Evolutionary conservation across 148 eudicot species (phyloP), one percentile per base, ranked within the genome.

Genomic region (Diospyros lotus): DNA sequence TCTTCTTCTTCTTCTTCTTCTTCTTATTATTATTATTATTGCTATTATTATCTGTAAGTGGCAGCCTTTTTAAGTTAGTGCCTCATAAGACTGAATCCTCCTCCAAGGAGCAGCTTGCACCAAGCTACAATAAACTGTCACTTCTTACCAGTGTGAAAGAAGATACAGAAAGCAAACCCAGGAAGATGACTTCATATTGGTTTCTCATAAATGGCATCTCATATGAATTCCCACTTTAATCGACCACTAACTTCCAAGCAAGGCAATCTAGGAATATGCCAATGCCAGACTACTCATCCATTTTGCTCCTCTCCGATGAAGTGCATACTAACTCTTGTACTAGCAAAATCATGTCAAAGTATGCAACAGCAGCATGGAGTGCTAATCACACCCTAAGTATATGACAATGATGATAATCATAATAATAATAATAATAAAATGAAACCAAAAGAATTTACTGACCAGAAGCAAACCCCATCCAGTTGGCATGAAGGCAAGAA

Each of bases 401-500:
- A 40, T 8, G 54, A 17, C 0, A 7, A 75, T 83, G 79, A 48
- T 48, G 13, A 82, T 28, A 28, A 80, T 81, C 4, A 75, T 83
- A 81, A 48, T 48, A 17, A 82, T 28, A 28, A 80, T 81, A 44
- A 13, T 2, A 9, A 6, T 13, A 65, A 4, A 13, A 51, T 18
- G 80, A 66, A 84, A 87, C 65, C 79, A 75, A 41, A 46, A 18
- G 3, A 13, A 28, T 5, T 43, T 41, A 80, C 84, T 72, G 11
- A 84, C 86, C 86, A 78, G 82, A 59, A 84, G 82, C 55, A 84
- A 68, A 40, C 86, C 86, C 86, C 97, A 92, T 62, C 97, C 97
- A 72, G 97, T 89, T 28, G 97, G 97, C 94, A 92, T 88, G 87
- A 92, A 92, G 77, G 92, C 97, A 58, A 92, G 92, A 77, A 92